Evolutionary conservation across 2,329 filamentous ascomycete species (phyloP).

Genomic region (Fusarium verrucosum): DNA sequence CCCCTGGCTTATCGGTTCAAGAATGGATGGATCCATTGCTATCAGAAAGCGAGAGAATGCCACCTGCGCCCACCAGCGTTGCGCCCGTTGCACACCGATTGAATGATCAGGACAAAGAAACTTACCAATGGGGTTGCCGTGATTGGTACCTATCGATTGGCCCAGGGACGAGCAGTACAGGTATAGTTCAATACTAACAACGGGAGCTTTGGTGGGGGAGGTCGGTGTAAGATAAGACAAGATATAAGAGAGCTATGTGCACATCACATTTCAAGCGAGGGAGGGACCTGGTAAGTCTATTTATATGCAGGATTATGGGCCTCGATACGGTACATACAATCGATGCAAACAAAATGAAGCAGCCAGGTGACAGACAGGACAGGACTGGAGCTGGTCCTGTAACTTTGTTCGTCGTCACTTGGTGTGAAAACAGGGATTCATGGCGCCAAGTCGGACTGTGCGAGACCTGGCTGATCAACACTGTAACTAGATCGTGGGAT

Average conservation of each 20-base stretch:
- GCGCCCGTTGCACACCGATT: constrained; percentile 43
- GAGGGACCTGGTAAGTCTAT: constrained; percentile 6
- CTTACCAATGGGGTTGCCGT: constrained; percentile 42
- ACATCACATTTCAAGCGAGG: not conserved
- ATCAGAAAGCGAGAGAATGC: constrained; percentile 37
- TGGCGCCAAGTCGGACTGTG: constrained; percentile 42
- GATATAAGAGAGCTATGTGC: constrained; percentile 5
- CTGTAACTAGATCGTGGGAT: constrained; percentile 29
- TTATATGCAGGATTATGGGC: constrained; percentile 24
- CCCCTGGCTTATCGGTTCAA: constrained; percentile 38
- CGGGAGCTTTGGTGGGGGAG: constrained; percentile 1
- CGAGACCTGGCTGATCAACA: constrained; percentile 30
- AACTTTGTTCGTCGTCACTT: constrained; percentile 42
- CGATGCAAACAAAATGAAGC: constrained; percentile 16
- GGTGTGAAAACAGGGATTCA: constrained; percentile 43
- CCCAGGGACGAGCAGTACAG: constrained; percentile 6
- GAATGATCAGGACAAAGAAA: constrained; percentile 34
- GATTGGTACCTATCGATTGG: constrained; percentile 39
- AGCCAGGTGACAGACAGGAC: constrained; percentile 42
- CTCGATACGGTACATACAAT: constrained; percentile 13
- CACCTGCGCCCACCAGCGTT: constrained; percentile 29
- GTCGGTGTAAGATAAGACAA: constrained; percentile 2
- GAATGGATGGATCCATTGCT: constrained; percentile 28
- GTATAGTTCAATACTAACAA: constrained; percentile 6
- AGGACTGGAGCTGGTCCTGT: constrained; percentile 38